A percentile compares a stretch with the other conserved stretches of the same genome.
Evolutionary conservation across 192 early-diverging fungal species (phyloP).

Genomic region (Phlyctochytrium bullatum): DNA sequence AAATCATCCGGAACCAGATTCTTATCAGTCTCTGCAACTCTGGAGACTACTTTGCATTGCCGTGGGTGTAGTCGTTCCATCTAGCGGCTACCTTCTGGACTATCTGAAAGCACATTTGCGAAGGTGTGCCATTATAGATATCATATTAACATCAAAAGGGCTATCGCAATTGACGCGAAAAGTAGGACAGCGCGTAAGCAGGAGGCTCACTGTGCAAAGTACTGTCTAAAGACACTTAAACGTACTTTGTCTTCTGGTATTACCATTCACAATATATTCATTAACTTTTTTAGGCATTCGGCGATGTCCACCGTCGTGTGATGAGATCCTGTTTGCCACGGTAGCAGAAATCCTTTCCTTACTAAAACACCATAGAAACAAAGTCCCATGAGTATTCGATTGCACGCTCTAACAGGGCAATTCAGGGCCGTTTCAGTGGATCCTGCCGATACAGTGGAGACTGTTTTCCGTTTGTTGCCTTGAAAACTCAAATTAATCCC

Average conservation of each 20-base stretch:
- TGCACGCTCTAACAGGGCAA: conserved; percentile 43
- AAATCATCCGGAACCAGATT: conserved; percentile 32
- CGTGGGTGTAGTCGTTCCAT: conserved; percentile 36
- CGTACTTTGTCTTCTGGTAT: conserved; percentile 21
- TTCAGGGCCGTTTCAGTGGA: conserved; percentile 40
- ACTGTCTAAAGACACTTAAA: conserved; percentile 39
- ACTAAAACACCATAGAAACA: conserved; percentile 23
- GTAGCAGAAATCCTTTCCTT: conserved; percentile 19
- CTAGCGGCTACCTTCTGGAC: conserved; percentile 31
- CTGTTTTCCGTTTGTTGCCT: conserved; percentile 24
- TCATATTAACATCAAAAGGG: conserved; percentile 27
- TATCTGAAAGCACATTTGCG: conserved; percentile 49
- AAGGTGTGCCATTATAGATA: conserved; percentile 18
- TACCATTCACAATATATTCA: neutral
- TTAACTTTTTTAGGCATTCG: conserved; percentile 18
- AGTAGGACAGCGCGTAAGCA: conserved; percentile 28
- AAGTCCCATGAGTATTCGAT: conserved; percentile 37
- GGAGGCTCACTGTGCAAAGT: conserved; percentile 36
- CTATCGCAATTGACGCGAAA: conserved; percentile 29
- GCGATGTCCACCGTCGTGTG: conserved; percentile 37
- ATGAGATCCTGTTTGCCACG: conserved; percentile 34
- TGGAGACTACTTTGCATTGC: conserved; percentile 42
- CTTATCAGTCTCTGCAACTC: conserved; percentile 24
- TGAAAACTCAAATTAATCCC: conserved; percentile 4
- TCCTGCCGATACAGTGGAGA: conserved; percentile 37